Evolutionary conservation across 192 early-diverging fungal species (phyloP).

Genomic region (Mortierella claussenii): DNA sequence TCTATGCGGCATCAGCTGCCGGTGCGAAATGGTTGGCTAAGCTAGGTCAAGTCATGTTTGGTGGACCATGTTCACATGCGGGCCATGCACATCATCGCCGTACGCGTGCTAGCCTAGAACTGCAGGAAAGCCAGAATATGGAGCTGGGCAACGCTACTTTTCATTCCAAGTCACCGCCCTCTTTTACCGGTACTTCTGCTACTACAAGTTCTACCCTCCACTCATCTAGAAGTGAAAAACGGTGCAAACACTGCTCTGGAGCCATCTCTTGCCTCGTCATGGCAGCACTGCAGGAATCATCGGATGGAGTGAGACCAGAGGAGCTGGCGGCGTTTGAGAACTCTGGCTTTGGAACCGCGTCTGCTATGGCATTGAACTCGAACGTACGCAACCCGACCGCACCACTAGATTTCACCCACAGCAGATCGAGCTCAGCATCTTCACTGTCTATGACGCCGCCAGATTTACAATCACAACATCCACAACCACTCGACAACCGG

Average conservation of each 20-base stretch:
- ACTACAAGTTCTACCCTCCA: no score
- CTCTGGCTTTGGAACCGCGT: no score
- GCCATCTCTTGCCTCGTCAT: slow-evolving; percentile 45
- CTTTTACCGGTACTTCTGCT: no score
- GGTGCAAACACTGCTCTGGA: slow-evolving; percentile 37
- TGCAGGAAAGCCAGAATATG: not conserved
- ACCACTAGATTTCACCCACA: no score
- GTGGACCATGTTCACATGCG: slow-evolving; percentile 18
- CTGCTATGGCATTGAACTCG: no score
- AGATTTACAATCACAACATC: no score
- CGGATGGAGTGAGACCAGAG: not conserved
- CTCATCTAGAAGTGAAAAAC: not conserved
- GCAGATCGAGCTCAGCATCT: not conserved
- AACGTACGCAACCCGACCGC: no score
- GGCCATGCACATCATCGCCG: slow-evolving; percentile 34
- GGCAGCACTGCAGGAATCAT: slow-evolving; percentile 11
- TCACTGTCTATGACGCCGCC: no score
- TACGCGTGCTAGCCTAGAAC: slow-evolving; percentile 5
- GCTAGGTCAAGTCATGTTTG: slow-evolving; percentile 42
- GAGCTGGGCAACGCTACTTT: no score
- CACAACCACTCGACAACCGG: no score
- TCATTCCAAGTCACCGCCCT: no score
- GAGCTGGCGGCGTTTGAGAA: slow-evolving; percentile 3
- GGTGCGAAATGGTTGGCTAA: slow-evolving; percentile 30
- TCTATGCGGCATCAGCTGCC: not conserved